Conservation (phyloP, 129 eudicot species). For the Tagetes patula region DNA sequence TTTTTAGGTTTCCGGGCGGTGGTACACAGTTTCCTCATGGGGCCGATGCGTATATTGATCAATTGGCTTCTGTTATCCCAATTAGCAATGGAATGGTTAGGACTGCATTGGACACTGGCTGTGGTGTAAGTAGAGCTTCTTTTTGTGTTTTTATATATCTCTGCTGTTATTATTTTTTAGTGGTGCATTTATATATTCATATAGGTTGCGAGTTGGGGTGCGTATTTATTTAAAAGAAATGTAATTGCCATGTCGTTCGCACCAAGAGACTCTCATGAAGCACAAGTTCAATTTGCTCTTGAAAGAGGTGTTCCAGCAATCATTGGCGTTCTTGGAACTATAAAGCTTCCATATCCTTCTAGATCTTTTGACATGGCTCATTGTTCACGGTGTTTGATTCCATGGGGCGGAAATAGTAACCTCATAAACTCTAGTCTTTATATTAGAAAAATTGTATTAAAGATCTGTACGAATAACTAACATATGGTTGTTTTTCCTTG, state of each 20-base stretch:
- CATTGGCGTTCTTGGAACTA: conserved; percentile 64
- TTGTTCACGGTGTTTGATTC: conserved; percentile 61
- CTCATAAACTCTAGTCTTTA: conserved; percentile 19
- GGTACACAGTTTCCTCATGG: conserved; percentile 85
- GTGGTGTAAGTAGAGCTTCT: conserved; percentile 50
- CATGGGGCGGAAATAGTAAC: conserved; percentile 60
- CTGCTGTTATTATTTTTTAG: not conserved
- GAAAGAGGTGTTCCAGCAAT: conserved; percentile 65
- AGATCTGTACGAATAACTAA: not conserved
- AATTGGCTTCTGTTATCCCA: conserved; percentile 66
- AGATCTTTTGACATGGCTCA: conserved; percentile 67
- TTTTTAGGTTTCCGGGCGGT: conserved; percentile 73
- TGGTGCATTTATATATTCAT: not conserved
- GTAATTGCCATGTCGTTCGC: conserved; percentile 63
- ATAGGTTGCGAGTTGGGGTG: conserved; percentile 65
- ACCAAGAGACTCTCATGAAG: conserved; percentile 59
- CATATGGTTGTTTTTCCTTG: not conserved
- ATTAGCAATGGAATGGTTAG: conserved; percentile 59
- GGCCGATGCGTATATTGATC: conserved; percentile 67
- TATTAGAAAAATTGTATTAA: not conserved
- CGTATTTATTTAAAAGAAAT: conserved; percentile 47
- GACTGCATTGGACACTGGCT: conserved; percentile 71
- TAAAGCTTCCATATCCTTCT: conserved; percentile 60
- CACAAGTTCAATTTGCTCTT: conserved; percentile 56
- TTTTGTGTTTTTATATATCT: not conserved